Base-by-base conservation (phyloP, 176 grass and related monocot species). In the Oryza glaberrima region DNA sequence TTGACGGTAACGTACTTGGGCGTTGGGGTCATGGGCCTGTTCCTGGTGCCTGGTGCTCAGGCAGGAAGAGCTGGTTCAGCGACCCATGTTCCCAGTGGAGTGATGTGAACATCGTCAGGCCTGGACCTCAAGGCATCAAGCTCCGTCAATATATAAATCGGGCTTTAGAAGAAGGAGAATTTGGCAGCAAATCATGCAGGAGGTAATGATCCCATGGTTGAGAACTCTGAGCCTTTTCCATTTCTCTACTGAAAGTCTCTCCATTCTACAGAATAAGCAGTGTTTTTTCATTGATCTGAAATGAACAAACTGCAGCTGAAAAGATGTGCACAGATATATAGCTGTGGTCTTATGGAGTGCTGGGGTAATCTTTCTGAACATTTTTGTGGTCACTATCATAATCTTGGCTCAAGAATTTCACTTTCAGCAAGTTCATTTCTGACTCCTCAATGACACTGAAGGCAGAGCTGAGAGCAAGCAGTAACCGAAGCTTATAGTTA, bases 41-140 rank as follows among this genome's bases (percentile, higher is more conserved):
- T 85, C 88, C 93, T 82, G 96, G 96, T 71, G 91, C 89, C 16
- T 98, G 96, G 96, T 98, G 96, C 83, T 90, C 91, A 4, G 89
- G 87, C 4, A 87, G 67, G 44, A 92, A 88, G 77, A 80, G 78
- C 14, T 98, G 93, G 91, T 93, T 92, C 83, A 86, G n/a, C 60
- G 96, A 98, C 71, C 88, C 93, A 75, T 98, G 96, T 84, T 94
- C 87, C 41, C 85, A 94, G 78, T 98, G 96, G 93, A 85, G 85
- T 8, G 84, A 98, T 38, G 85, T 93, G 66, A 93, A 94, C 69
- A 88, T 92, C 3, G 80, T 94, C 32, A 90, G 81, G n/a, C 91
- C 96, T 23, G 75, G 96, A 28, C 77, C 80, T 65, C 93, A 85
- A 80, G 89, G 87, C 41, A 77, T 75, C 47, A 90, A 86, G 85